These are phyloP conservation scores for Bryoglossum gracile DNA, from an alignment of 495 filamentous ascomycete species.

Conservation along the genomic window DNA sequence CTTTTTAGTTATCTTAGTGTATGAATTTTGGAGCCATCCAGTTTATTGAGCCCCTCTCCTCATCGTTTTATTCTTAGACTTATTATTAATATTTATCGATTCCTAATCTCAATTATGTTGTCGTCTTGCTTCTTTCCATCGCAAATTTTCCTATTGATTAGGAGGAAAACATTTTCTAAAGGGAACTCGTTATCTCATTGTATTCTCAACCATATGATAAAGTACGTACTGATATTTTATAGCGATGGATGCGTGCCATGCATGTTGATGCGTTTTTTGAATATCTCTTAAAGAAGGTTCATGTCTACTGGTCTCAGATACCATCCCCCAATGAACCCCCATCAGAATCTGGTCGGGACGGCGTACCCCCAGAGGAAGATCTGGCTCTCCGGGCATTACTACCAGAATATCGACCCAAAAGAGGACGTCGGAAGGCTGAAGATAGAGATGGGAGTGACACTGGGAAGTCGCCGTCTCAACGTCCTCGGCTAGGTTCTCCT, in stretches of 20 bases:
- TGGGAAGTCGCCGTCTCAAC: constrained; percentile 42
- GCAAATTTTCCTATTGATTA: too few species aligned
- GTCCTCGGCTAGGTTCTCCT: constrained; percentile 60
- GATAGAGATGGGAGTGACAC: constrained; percentile 57
- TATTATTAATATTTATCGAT: too few species aligned
- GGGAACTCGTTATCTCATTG: not conserved
- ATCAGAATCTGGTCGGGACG: constrained; percentile 68
- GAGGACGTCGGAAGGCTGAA: constrained; percentile 77
- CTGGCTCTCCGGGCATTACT: constrained; percentile 83
- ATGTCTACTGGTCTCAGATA: constrained; percentile 78
- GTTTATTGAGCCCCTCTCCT: too few species aligned
- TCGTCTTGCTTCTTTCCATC: too few species aligned
- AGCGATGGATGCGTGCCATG: constrained; percentile 99
- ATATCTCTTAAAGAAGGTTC: constrained; percentile 71
- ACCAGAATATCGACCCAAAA: constrained; percentile 83
- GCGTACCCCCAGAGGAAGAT: constrained; percentile 85
- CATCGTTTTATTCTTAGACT: too few species aligned
- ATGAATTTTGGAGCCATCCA: too few species aligned
- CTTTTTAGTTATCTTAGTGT: too few species aligned
- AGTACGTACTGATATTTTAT: not conserved
- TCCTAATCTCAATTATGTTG: too few species aligned
- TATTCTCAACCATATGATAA: not conserved
- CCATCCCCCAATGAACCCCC: constrained; percentile 55
- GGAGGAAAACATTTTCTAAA: not conserved
- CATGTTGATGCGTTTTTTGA: constrained; percentile 97